These are phyloP conservation scores for Colletotrichum horii DNA, from an alignment of 2,329 filamentous ascomycete genomes.

Conservation along the genomic window DNA sequence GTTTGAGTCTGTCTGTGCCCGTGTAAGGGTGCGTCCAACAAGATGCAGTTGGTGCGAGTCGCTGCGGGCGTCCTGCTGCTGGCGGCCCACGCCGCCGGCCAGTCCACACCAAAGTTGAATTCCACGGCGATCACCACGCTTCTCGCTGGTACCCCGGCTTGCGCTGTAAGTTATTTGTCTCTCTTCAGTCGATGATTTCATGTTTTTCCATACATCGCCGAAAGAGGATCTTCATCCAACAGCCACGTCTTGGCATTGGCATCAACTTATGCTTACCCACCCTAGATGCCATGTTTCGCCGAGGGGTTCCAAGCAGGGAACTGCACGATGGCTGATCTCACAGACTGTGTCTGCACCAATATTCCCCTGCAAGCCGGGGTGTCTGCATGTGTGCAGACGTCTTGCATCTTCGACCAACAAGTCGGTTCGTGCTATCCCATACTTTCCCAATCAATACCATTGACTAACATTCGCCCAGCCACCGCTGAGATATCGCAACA, in stretches of 20 bases:
- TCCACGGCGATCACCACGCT: background rate
- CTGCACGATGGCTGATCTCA: background rate
- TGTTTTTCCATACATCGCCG: background rate
- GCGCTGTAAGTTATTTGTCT: background rate
- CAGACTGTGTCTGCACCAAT: conserved; percentile 12
- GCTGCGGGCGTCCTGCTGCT: background rate
- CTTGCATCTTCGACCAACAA: conserved; percentile 8
- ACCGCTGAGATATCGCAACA: background rate
- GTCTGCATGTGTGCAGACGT: conserved; percentile 14
- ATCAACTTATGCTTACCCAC: background rate
- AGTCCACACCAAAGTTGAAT: background rate
- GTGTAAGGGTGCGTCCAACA: background rate
- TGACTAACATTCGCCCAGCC: background rate
- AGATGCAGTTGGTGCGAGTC: background rate
- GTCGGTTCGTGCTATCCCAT: background rate
- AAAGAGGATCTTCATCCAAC: background rate
- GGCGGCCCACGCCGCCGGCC: background rate
- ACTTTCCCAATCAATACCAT: accelerated
- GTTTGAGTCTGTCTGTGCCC: background rate
- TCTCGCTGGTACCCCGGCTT: background rate
- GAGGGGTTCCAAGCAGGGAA: background rate
- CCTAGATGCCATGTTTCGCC: conserved; percentile 10
- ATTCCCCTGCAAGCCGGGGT: background rate
- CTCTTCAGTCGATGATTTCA: background rate
- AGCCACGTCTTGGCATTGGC: background rate